Evolutionary conservation across 371 early-diverging fungal species (phyloP), one percentile per base, ranked within the genome.

Genomic region (Rhizopus microsporus): DNA sequence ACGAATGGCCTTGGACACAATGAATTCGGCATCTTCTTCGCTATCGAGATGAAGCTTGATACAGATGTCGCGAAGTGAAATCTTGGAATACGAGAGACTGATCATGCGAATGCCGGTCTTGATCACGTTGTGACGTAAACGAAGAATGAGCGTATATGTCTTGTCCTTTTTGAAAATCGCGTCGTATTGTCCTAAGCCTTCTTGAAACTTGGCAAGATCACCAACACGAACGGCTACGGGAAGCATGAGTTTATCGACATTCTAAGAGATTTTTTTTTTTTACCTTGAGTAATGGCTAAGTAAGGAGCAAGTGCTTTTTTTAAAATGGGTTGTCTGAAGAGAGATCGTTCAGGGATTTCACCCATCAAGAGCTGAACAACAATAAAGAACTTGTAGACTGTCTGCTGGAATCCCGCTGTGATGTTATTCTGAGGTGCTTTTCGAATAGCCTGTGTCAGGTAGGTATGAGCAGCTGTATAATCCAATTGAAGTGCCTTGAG

Each of bases 1-100:
- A 40, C 95, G 88, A 59, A 98, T 96, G n/a, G 99, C 93, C 82
- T 98, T 98, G 56, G 94, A 91, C 4, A 98, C 96, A 73, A 98
- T 96, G 75, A 93, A 97, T 71, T 97, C 97, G 39, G 97, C 98
- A 68, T 97, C 97, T 67, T 97, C 96, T 67, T 97, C 99, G 62
- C 93, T 90, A 68, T 97, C 97, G 72, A 98, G 70, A 59, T 95
- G 94, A 59, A 98, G 82, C 76, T 95, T 95, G 65, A 95, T 74
- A 75, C 97, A 96, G 51, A 98, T 95, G 62, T 98, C 99, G 30
- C 93, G 77, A 62, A 98, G 80, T n/a, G 96, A 93, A 59, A 98
- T 97, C 54, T 92, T 90, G 16, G 96, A 93, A 75, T 98, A 98
- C 3, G 96, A 89, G 54, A 94, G 66, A 72, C 90, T 89, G 72